Evolutionary conservation across 1,284 basidiomycete species (phyloP), one percentile per base, ranked within the genome.

Genomic region (Apiotrichum laibachii): DNA sequence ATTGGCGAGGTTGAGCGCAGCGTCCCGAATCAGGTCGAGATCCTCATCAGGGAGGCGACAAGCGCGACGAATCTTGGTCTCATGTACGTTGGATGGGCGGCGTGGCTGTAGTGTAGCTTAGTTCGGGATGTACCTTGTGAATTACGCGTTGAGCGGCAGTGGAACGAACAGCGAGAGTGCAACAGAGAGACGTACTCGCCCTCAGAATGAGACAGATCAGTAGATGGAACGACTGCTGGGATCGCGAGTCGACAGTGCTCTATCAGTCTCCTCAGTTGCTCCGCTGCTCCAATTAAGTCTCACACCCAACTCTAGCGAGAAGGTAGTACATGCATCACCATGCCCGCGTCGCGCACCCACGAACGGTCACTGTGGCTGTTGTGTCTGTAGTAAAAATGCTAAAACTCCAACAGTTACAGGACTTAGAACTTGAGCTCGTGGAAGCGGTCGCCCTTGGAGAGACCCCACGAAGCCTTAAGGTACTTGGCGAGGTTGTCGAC

Each of bases 401-500:
- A 59, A 46, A 44, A 37, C 51, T n/a, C 40, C 40, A 55, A 43
- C 48, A 53, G 49, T 42, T 46, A 43, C 37, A 39, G 37, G 26
- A 54, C 61, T 72, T 77, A 78, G 73, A 78, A 79, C 72, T 78
- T 76, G 74, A 80, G 76, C 70, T 77, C 76, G 78, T 80, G 78
- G 69, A 79, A 76, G 66, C 73, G 73, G 75, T 80, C 77, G 65
- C 93, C 92, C 85, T 95, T 97, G 73, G 91, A 93, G 67, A 99
- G 85, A 77, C 92, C 92, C 85, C 90, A 99, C 72, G 85, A 87
- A 62, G 94, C 86, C 79, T 89, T 89, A 73, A 99, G 85, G 83
- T 99, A 99, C 82, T 95, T 96, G 78, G 83, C 83, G 71, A 98
- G 84, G 83, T 88, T 87, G 73, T 93, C 89, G 62, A 90, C 89